Base-by-base conservation (phyloP, 257 asterid species). In the Solanum neorickii region DNA sequence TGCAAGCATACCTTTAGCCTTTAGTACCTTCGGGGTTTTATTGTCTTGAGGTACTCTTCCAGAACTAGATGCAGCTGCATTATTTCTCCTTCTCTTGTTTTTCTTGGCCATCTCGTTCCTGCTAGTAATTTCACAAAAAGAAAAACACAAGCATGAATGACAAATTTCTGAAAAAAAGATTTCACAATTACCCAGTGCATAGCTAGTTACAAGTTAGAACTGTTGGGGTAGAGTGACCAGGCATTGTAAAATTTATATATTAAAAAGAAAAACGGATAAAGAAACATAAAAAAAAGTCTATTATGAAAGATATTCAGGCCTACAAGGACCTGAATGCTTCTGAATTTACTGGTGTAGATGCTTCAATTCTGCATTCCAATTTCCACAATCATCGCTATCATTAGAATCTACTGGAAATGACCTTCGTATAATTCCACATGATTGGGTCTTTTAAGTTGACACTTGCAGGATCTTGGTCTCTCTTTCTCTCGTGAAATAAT, bases 101-200 rank as follows among this genome's bases (percentile, higher is more conserved):
- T 80, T 90, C 86, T 84, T 86, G 20, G 91, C 90, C 95, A 95
- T 94, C 59, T 85, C 86, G 84, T 83, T 87, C 85, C 76, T 59
- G 90, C 89, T 73, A 49, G 88, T 65, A 6, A 76, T 70, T 35
- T 49, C 29, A 31, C 12, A 29, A n/a, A 74, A 73, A 73, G 13
- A 74, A 49, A 49, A 49, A 49, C 46, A 47, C 33, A 82, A 82
- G 29, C 85, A 82, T 49, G 85, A 82, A 49, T 5, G 18, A 47
- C 18, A 29, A 82, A 49, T 49, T 49, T 66, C 69, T 49, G 69
- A 82, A 49, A 12, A 82, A 33, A 20, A 29, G 85, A 21, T 82
- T 47, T 82, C 69, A 82, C 39, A 46, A 47, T 12, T 47, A 27
- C 27, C 29, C 56, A 52, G 39, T 18, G 29, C 39, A 49, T 31